Conservation (phyloP, 1,284 basidiomycete species). For the Xerocomus nothofagi region DNA sequence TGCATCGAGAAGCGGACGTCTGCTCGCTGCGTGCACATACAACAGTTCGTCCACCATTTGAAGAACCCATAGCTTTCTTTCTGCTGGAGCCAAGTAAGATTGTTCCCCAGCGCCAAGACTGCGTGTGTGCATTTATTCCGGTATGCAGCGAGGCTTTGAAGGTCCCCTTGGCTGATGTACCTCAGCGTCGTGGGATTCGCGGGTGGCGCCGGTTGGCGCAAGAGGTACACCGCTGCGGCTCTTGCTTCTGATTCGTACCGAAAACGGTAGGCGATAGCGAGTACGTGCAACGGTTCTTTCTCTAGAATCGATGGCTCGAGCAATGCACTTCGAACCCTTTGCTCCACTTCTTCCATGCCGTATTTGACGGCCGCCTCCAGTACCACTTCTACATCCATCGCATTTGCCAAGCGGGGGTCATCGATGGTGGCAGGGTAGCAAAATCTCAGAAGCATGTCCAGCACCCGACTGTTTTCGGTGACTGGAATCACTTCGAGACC, state of each 20-base stretch:
- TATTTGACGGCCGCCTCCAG: conserved; percentile 40
- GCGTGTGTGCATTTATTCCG: conserved; percentile 23
- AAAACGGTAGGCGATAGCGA: conserved; percentile 37
- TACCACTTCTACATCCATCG: conserved; percentile 25
- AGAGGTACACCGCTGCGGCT: conserved; percentile 20
- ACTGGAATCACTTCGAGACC: conserved; percentile 35
- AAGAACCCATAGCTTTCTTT: conserved; percentile 26
- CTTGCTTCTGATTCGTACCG: conserved; percentile 27
- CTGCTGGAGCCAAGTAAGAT: conserved; percentile 30
- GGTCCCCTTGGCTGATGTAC: conserved; percentile 15
- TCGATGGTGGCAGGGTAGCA: conserved; percentile 38
- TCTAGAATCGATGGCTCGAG: conserved; percentile 25
- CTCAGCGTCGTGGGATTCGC: neutral
- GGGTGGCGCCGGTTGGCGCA: conserved; percentile 15
- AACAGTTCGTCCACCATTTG: conserved; percentile 32
- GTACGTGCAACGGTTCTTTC: conserved; percentile 36
- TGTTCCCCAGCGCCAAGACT: conserved; percentile 21
- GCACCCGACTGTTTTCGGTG: conserved; percentile 33
- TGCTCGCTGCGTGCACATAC: conserved; percentile 23
- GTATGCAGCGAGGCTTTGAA: conserved; percentile 21
- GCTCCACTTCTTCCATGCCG: conserved; percentile 36
- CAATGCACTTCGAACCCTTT: conserved; percentile 21
- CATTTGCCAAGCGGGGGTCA: conserved; percentile 11
- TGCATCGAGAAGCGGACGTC: conserved; percentile 29
- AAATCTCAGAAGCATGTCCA: conserved; percentile 38